phyloP scores from a whole-genome alignment of 176 grass and related monocot species.

The Carex kokanica region DNA sequence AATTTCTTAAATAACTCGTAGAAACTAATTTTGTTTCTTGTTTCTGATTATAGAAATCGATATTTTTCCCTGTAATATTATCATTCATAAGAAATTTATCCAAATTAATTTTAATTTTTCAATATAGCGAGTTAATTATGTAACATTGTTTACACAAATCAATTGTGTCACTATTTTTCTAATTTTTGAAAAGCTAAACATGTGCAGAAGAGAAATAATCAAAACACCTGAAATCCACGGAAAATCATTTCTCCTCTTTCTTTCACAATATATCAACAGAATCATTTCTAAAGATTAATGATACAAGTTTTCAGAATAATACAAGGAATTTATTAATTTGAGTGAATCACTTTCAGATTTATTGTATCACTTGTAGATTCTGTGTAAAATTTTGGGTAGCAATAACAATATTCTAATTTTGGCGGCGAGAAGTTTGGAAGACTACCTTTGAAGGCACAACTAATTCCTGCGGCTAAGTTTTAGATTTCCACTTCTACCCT shows the following conservation, averaged over 20 bases:
- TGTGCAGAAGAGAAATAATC: neutral
- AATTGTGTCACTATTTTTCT: neutral
- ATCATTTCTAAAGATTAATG: neutral
- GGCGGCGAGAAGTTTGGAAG: neutral
- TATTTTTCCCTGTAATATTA: too few relatives aligned
- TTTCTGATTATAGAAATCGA: too few relatives aligned
- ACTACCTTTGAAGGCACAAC: neutral
- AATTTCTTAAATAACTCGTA: too few relatives aligned
- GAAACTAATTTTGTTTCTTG: too few relatives aligned
- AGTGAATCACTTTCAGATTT: neutral
- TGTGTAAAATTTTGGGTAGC: neutral
- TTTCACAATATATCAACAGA: neutral
- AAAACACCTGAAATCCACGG: neutral
- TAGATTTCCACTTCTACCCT: neutral
- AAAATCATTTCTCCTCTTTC: neutral
- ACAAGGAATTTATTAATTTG: neutral
- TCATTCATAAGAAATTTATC: too few relatives aligned
- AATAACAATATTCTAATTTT: conserved; percentile 4
- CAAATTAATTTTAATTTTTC: too few relatives aligned
- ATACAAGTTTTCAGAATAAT: neutral
- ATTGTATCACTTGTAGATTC: neutral
- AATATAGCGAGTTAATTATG: neutral
- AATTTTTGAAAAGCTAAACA: neutral
- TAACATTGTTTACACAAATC: neutral
- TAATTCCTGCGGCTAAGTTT: neutral